phyloP scores from a whole-genome alignment of 305 asterid species.

The Rubia peregrina region DNA sequence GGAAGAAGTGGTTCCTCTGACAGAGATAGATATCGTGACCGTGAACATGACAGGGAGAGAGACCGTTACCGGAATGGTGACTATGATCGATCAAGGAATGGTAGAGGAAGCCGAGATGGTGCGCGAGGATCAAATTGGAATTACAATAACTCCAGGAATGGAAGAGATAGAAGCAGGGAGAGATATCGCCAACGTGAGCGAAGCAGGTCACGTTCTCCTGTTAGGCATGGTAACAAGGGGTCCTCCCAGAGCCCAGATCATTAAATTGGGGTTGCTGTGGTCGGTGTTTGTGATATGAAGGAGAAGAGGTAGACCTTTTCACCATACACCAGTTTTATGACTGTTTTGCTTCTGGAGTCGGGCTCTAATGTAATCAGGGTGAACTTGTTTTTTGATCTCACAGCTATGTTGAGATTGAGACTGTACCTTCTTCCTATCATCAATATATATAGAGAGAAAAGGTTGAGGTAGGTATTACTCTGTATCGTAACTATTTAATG shows the following conservation, averaged over 20 bases:
- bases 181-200: constrained; percentile 57
- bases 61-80: constrained; percentile 52
- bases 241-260: constrained; percentile 66
- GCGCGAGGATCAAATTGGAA: constrained; percentile 54
- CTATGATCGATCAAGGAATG: constrained; percentile 48
- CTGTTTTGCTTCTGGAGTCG: constrained; percentile 50
- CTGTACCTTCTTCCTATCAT: constrained; percentile 63
- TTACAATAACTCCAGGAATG: constrained; percentile 47
- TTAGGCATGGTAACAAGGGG: constrained; percentile 48
- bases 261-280: constrained; percentile 44
- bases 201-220: constrained; percentile 81
- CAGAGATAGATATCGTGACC: constrained; percentile 59
- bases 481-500: constrained; percentile 33
- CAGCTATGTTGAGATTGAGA: constrained; percentile 86
- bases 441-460: constrained; percentile 59
- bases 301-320: constrained; percentile 76
- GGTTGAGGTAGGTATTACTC: constrained; percentile 90
- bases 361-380: constrained; percentile 50
- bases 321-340: constrained; percentile 35
- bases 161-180: constrained; percentile 78
- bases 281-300: constrained; percentile 47
- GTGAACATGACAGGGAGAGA: constrained; percentile 52
- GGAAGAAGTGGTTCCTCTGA: constrained; percentile 67
- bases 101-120: constrained; percentile 55
- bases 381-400: constrained; percentile 76